Base-by-base conservation (phyloP, 192 early-diverging fungal species). In the Entomortierella beljakovae region DNA sequence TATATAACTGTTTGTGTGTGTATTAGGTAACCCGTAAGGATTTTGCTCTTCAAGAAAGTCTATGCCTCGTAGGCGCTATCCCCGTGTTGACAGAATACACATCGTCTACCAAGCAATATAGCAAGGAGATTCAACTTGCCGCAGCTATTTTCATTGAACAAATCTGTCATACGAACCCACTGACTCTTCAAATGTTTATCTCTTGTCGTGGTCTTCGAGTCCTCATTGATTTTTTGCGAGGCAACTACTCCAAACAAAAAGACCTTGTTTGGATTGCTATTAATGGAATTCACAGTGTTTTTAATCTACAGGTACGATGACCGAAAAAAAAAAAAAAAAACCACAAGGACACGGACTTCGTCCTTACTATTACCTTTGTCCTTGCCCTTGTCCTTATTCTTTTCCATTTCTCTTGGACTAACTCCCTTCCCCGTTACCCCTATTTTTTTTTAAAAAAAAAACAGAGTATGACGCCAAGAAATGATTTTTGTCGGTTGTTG, bases 141-240 rank as follows among this genome's bases (percentile, higher is more conserved):
- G 86, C 85, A 1, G 87, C 86, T 2, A 58, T 57, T 11, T 89
- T 90, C 76, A 82, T 88, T 31, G 58, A 70, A 26, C 80, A 83
- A 22, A 83, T 89, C 31, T 90, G 88, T 42, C 61, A 80, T 28
- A 76, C 77, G 9, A 86, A 76, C 26, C 62, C 84, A 1, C 23
- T 81, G 20, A 85, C 86, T 32, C 75, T 89, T 2, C 89, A 87
- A 42, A 87, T 89, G 82, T 88, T 89, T 60, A 64, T 90, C 46
- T 86, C 87, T 13, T 90, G 89, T 60, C 77, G 86, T 16, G 88
- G 87, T 0, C 57, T 89, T 2, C 53, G 82, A 32, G 72, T 84
- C 5, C 50, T 90, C 16, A 81, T 88, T 20, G 70, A 82, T 1
- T 81, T 90, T 55, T 61, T 90, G 46, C 67, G 80, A 20, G 85